Evolutionary conservation across 495 filamentous ascomycete species (phyloP).

Genomic region (Venustampulla echinocandica): DNA sequence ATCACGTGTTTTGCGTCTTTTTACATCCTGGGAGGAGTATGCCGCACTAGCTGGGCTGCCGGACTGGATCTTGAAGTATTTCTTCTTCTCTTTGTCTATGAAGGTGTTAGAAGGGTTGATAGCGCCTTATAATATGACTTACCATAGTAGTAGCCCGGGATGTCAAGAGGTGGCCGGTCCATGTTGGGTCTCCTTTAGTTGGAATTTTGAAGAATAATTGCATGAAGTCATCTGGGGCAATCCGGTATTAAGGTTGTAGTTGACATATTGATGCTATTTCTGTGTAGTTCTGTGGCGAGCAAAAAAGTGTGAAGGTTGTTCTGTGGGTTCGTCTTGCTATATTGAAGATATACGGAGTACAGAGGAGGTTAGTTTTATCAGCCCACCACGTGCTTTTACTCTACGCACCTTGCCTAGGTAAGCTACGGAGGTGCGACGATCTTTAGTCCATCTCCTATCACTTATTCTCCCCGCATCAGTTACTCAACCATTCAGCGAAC

Average conservation of each 20-base stretch:
- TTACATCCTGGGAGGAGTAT: slow-evolving; percentile 20
- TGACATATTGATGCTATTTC: no score
- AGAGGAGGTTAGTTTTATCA: neutral
- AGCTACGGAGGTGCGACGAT: neutral
- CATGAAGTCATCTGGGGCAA: neutral
- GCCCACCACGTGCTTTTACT: neutral
- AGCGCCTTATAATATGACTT: no score
- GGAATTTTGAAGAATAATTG: neutral
- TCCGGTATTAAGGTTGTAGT: neutral
- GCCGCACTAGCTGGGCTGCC: slow-evolving; percentile 7
- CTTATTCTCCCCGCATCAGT: neutral
- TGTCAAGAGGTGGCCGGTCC: slow-evolving; percentile 5
- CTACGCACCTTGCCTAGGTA: neutral
- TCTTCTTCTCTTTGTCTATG: slow-evolving; percentile 20
- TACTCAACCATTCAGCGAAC: neutral
- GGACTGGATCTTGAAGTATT: slow-evolving; percentile 22
- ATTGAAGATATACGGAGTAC: no score
- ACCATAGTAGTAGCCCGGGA: slow-evolving; percentile 24
- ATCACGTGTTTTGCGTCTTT: slow-evolving; percentile 14
- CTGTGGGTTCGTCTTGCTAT: neutral
- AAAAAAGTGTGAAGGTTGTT: no score
- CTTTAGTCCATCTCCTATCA: no score
- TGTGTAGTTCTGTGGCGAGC: neutral
- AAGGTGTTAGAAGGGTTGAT: neutral
- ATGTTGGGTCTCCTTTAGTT: neutral